Evolutionary conservation across 2,329 filamentous ascomycete species (phyloP).

Genomic region (Colletotrichum horii): DNA sequence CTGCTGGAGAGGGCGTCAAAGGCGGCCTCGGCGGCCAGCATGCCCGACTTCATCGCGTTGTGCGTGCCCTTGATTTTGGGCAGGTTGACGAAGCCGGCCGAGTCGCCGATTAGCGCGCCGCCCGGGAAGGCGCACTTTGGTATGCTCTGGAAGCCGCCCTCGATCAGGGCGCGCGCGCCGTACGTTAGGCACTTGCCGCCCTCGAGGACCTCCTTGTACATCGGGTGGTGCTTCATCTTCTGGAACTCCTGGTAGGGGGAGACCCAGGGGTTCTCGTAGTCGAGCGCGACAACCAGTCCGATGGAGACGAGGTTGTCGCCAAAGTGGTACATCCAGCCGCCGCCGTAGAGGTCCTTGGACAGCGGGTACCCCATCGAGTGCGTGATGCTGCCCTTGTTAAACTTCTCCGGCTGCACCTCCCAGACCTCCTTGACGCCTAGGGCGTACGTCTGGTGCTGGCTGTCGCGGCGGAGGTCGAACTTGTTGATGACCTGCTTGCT

Average conservation of each 20-base stretch:
- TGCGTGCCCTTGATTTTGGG: conserved; percentile 99
- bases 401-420: conserved; percentile 94
- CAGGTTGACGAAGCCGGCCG: conserved; percentile 94
- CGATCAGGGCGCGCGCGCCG: conserved; percentile 86
- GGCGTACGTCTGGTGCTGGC: conserved; percentile 93
- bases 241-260: conserved; percentile 97
- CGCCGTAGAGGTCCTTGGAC: conserved; percentile 88
- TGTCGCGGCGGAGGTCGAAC: conserved; percentile 87
- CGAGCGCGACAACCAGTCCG: conserved; percentile 89
- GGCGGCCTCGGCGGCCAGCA: conserved; percentile 92
- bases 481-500: conserved; percentile 96
- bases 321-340: conserved; percentile 99
- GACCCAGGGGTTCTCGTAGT: conserved; percentile 96
- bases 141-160: conserved; percentile 97
- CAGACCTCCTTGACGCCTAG: conserved; percentile 96
- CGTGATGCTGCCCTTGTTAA: conserved; percentile 81
- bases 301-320: conserved; percentile 95
- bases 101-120: conserved; percentile 93
- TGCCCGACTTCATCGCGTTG: conserved; percentile 96
- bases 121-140: conserved; percentile 97
- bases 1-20: conserved; percentile 69
- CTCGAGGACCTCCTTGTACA: conserved; percentile 86
- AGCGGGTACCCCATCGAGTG: conserved; percentile 95
- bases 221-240: conserved; percentile 97
- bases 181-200: conserved; percentile 98